A percentile compares a stretch with the other conserved stretches of the same genome.
Conservation (phyloP, 78 protist genomes). For the Goniomonas avonlea region DNA sequence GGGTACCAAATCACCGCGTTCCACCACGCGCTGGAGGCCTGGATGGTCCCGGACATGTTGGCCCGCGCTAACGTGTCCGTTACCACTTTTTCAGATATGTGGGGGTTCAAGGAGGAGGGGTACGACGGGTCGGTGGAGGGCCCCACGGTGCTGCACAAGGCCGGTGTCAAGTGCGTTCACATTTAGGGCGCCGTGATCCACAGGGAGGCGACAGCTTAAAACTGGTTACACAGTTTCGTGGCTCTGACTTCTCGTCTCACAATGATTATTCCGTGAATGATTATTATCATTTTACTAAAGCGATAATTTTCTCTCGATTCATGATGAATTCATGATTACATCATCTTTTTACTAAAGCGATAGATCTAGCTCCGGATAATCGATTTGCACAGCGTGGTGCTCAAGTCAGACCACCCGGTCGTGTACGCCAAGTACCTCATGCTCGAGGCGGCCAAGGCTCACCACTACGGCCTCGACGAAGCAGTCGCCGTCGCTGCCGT, state of each 20-base stretch:
- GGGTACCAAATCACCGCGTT: background rate
- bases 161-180: constrained; percentile 17
- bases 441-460: background rate
- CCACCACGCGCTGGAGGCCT: constrained; percentile 24
- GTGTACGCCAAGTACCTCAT: background rate
- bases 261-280: too few relatives aligned
- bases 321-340: too few relatives aligned
- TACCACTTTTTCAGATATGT: constrained; percentile 4
- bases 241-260: too few relatives aligned
- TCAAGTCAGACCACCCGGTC: constrained; percentile 23
- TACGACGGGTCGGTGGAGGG: background rate
- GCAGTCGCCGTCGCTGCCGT: constrained; percentile 7
- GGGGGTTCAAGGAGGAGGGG: constrained; percentile 24
- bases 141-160: background rate
- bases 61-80: background rate
- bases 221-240: too few relatives aligned
- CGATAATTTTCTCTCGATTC: too few relatives aligned
- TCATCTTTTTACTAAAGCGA: too few relatives aligned
- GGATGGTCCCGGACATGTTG: background rate
- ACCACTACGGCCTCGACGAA: constrained; percentile 6
- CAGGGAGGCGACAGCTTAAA: too few relatives aligned
- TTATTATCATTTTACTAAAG: too few relatives aligned
- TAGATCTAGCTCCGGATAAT: too few relatives aligned
- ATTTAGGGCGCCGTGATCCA: too few relatives aligned
- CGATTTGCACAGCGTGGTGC: too few relatives aligned